Percentiles rank a stretch among this genome's conserved stretches.
These are phyloP conservation scores for Puccinia hordei DNA, from an alignment of 1,284 basidiomycete species.

Conservation along the genomic window DNA sequence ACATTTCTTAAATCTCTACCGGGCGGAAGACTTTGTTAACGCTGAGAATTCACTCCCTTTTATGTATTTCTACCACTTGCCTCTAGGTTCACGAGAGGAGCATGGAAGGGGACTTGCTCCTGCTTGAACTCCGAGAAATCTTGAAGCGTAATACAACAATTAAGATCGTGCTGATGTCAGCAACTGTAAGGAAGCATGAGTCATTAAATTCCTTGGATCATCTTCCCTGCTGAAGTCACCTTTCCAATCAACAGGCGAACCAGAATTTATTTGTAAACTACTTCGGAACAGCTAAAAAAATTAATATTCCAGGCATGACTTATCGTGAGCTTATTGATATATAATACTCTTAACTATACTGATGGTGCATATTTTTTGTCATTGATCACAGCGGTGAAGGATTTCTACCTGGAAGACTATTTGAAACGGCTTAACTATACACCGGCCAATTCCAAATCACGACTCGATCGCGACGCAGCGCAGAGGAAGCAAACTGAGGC, in stretches of 20 bases:
- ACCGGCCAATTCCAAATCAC: constrained; percentile 19
- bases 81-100: constrained; percentile 81
- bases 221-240: not conserved
- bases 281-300: constrained; percentile 75
- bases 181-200: constrained; percentile 67
- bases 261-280: constrained; percentile 78
- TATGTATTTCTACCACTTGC: constrained; percentile 15
- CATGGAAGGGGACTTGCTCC: constrained; percentile 83
- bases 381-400: constrained; percentile 54
- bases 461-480: constrained; percentile 64
- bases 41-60: not conserved
- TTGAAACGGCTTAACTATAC: constrained; percentile 23
- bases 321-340: constrained; percentile 51
- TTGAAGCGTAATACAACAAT: constrained; percentile 71
- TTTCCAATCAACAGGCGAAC: constrained; percentile 61
- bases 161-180: constrained; percentile 80
- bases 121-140: constrained; percentile 79
- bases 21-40: constrained; percentile 52
- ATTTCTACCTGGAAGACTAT: constrained; percentile 57
- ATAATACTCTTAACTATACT: not conserved
- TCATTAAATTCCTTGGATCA: not conserved
- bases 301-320: constrained; percentile 74
- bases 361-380: constrained; percentile 4
- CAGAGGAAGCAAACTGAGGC: constrained; percentile 14
- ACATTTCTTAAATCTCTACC: constrained; percentile 27